Evolutionary conservation across 1,139 yeast genomes (phyloP).

Genomic region (Debaryomycetaceae sp.): DNA sequence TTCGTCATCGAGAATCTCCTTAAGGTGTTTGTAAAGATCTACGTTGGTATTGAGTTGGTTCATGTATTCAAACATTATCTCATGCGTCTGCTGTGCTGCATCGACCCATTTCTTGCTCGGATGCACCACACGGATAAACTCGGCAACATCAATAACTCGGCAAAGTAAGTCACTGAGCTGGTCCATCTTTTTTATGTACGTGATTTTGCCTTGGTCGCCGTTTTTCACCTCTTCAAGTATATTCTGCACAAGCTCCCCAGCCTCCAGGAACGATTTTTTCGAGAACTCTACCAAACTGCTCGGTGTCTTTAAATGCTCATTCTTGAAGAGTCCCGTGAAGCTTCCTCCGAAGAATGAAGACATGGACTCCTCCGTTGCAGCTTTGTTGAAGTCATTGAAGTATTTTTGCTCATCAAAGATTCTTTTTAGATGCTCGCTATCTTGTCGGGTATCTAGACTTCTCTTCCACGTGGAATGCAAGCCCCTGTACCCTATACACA

Average conservation of each 20-base stretch:
- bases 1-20: constrained; percentile 48
- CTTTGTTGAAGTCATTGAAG: constrained; percentile 32
- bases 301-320: constrained; percentile 66
- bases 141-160: constrained; percentile 91
- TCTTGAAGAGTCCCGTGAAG: constrained; percentile 67
- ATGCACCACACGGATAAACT: constrained; percentile 85
- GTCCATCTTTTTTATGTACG: constrained; percentile 69
- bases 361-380: constrained; percentile 7
- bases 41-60: constrained; percentile 85
- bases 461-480: neutral
- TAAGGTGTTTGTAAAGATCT: constrained; percentile 60
- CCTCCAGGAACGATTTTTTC: constrained; percentile 55
- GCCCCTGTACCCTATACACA: neutral
- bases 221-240: constrained; percentile 47
- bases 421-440: constrained; percentile 6
- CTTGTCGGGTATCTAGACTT: neutral
- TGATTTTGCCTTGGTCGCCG: constrained; percentile 42
- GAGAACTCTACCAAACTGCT: constrained; percentile 71
- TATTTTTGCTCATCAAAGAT: constrained; percentile 49
- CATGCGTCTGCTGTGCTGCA: constrained; percentile 89
- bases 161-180: constrained; percentile 85
- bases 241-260: constrained; percentile 56
- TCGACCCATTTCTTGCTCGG: constrained; percentile 68
- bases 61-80: constrained; percentile 90
- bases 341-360: constrained; percentile 9